Evolutionary conservation across 306 rosid species (phyloP).

Genomic region (Cucurbita moschata): DNA sequence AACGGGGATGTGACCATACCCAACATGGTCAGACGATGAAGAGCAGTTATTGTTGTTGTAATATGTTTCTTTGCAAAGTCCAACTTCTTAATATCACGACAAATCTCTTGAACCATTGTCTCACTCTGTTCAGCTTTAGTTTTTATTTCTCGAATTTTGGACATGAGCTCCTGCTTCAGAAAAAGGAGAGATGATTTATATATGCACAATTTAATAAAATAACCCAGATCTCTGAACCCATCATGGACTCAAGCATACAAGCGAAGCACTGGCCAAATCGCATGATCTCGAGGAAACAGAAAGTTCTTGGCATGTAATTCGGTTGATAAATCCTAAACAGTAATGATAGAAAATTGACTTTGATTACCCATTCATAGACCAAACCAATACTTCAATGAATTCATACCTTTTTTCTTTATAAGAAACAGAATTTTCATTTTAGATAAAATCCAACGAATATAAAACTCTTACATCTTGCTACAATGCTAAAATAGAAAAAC

Average conservation of each 20-base stretch:
- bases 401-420: not conserved
- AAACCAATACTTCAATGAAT: not conserved
- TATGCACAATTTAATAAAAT: not conserved
- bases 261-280: not conserved
- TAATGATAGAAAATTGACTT: not conserved
- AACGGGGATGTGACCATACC: slow-evolving; percentile 26
- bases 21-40: slow-evolving; percentile 94
- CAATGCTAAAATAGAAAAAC: not conserved
- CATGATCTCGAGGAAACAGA: not conserved
- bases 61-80: slow-evolving; percentile 98
- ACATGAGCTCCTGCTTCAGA: slow-evolving; percentile 79
- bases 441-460: not conserved
- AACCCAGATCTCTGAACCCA: not conserved
- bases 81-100: slow-evolving; percentile 91
- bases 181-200: not conserved
- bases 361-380: not conserved
- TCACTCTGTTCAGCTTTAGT: slow-evolving; percentile 96
- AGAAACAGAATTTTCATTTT: not conserved
- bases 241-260: not conserved
- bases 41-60: slow-evolving; percentile 92
- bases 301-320: not conserved
- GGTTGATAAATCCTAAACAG: not conserved
- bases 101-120: slow-evolving; percentile 96
- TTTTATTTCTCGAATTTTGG: slow-evolving; percentile 86
- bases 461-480: not conserved